Evolutionary conservation across 371 early-diverging fungal species (phyloP).

Genomic region (Blakeslea trispora): DNA sequence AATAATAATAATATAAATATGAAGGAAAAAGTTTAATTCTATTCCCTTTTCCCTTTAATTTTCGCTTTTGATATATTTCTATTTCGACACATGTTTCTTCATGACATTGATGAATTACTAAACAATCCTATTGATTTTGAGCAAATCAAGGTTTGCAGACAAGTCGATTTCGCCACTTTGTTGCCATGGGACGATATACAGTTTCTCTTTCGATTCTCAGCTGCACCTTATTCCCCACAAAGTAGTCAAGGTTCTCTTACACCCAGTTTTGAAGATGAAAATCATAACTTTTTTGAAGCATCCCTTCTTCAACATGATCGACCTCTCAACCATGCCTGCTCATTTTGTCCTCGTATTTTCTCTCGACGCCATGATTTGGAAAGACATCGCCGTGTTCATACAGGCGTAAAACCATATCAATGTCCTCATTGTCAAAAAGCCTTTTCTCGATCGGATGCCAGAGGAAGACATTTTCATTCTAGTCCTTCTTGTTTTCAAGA

Average conservation of each 20-base stretch:
- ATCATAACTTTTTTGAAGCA: neutral
- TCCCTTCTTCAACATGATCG: neutral
- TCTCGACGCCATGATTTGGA: slow-evolving; percentile 36
- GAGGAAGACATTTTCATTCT: slow-evolving; percentile 51
- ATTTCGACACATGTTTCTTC: neutral
- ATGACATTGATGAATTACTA: neutral
- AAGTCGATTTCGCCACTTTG: neutral
- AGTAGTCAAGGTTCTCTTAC: slow-evolving; percentile 9
- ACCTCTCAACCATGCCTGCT: slow-evolving; percentile 11
- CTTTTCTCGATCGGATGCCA: slow-evolving; percentile 62
- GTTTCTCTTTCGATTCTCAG: neutral
- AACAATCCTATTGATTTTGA: slow-evolving; percentile 11
- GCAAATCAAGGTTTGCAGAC: slow-evolving; percentile 1
- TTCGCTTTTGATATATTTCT: neutral
- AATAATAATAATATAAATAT: neutral
- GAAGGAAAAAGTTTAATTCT: slow-evolving; percentile 1
- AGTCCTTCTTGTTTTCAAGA: slow-evolving; percentile 12
- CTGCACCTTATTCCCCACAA: neutral
- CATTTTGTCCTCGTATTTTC: slow-evolving; percentile 26
- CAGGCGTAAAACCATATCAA: slow-evolving; percentile 56
- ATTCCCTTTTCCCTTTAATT: neutral
- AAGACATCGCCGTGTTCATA: slow-evolving; percentile 45
- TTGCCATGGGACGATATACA: slow-evolving; percentile 7
- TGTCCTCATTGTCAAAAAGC: slow-evolving; percentile 54
- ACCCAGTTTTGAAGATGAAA: slow-evolving; percentile 2